Base-by-base conservation (phyloP, 805 yeast genomes). In the Candida sphagnicola region DNA sequence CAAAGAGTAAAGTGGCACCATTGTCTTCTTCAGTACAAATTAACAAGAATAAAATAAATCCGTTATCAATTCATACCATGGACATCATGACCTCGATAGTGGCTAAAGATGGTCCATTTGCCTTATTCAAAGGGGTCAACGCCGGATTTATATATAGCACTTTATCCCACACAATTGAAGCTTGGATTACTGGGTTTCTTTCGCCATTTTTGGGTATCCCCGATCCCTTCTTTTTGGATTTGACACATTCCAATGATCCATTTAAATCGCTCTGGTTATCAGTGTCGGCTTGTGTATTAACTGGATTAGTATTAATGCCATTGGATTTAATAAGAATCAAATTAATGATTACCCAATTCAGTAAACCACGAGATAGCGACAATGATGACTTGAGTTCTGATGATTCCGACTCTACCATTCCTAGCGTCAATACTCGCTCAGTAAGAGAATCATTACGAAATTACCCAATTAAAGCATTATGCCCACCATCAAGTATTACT, bases 111-210 rank as follows among this genome's bases (percentile, higher is more conserved):
- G 95, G 84, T 18, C 81, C 80, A 14, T 67, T 77, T 49, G 88
- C 89, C 3, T 59, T 82, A 8, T 80, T 86, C 69, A 72, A 86
- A 51, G 87, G 89, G 8, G 74, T 80, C 29, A 83, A 85, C 54
- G 83, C 95, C 2, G 74, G 95, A 0, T 91, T 89, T 51, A 70
- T 93, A 14, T 74, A 84, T 54, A 82, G 76, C 38, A 84, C 95
- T 0, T 66, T 88, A 14, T 77, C 82, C 2, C 77, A 80, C 35
- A 84, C 95, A 0, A 64, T 89, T 33, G 91, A 86, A 53, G 87
- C 96, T 1, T 90, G 98, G 97, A 70, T 89, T 34, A 84, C 95
- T 0, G 96, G 96, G 3, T 77, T 90, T 45, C 56, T 89, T 5
- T 81, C 96, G 4, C 93, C 96, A 2, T 64, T 86, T 33, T 59